These are phyloP conservation scores for Zychaea mexicana DNA, from an alignment of 371 early-diverging fungal genomes.

Conservation along the genomic window DNA sequence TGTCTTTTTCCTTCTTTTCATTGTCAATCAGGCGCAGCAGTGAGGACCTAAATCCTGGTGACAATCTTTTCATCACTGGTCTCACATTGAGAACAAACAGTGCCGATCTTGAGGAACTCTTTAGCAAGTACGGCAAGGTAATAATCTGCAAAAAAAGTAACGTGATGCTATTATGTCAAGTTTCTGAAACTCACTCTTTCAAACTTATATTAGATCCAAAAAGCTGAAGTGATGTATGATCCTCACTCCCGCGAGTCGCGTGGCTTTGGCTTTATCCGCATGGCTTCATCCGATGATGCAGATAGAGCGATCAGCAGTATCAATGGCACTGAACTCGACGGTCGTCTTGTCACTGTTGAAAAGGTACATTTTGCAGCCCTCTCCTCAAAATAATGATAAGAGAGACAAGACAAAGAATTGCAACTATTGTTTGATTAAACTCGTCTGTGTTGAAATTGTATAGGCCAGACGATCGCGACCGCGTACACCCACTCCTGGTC, in stretches of 20 bases:
- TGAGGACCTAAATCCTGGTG: slow-evolving; percentile 68
- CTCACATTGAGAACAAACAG: slow-evolving; percentile 62
- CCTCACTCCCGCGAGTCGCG: slow-evolving; percentile 84
- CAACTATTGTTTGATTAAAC: slow-evolving; percentile 11
- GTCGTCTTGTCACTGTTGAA: slow-evolving; percentile 75
- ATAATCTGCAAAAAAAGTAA: slow-evolving; percentile 3
- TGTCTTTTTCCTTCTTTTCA: neutral
- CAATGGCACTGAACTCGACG: slow-evolving; percentile 72
- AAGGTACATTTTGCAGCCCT: no score
- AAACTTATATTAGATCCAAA: slow-evolving; percentile 53
- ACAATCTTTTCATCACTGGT: slow-evolving; percentile 79
- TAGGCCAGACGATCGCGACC: slow-evolving; percentile 75
- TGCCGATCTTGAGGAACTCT: slow-evolving; percentile 70
- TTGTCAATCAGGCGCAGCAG: slow-evolving; percentile 20
- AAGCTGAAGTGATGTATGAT: slow-evolving; percentile 77
- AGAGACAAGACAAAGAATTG: slow-evolving; percentile 73
- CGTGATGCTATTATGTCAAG: neutral
- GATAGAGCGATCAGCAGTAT: slow-evolving; percentile 67
- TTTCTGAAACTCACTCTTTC: neutral
- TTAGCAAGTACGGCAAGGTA: slow-evolving; percentile 78
- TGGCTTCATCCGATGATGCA: slow-evolving; percentile 74
- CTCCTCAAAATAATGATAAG: no score
- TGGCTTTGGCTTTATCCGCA: slow-evolving; percentile 86
- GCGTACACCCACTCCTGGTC: slow-evolving; percentile 87
- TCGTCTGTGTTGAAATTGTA: neutral